Evolutionary conservation across 192 early-diverging fungal genomes (phyloP).

Genomic region (Chytriomyces sp.): DNA sequence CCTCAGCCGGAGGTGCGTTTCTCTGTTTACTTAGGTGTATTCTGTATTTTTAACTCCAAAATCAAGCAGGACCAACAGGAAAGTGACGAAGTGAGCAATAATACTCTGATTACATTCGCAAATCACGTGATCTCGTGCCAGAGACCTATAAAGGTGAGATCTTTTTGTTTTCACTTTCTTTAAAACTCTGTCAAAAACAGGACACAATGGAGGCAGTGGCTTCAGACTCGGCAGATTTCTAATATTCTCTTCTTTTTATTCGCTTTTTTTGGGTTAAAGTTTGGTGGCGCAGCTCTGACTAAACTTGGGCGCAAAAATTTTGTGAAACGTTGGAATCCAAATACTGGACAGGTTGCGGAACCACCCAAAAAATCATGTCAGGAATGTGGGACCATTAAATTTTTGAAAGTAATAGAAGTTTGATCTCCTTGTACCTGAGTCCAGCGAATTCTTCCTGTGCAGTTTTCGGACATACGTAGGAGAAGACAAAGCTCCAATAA

Average conservation of each 20-base stretch:
- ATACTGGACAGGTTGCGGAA: not conserved
- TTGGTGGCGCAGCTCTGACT: constrained; percentile 3
- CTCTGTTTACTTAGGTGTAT: too few relatives aligned
- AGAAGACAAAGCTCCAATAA: too few relatives aligned
- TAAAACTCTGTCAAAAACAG: constrained; percentile 15
- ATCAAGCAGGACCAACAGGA: too few relatives aligned
- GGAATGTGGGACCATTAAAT: too few relatives aligned
- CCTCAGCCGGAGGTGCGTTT: too few relatives aligned
- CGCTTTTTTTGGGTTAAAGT: too few relatives aligned
- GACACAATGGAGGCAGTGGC: constrained; percentile 8
- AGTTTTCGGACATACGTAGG: too few relatives aligned
- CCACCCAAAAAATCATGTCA: not conserved
- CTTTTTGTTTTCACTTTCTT: constrained; percentile 6
- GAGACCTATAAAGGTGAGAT: constrained; percentile 8
- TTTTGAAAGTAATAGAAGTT: too few relatives aligned
- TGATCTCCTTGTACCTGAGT: constrained; percentile 11
- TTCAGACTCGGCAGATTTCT: constrained; percentile 10
- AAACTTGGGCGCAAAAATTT: not conserved
- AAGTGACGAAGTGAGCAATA: constrained; percentile 14
- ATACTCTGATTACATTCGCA: constrained; percentile 9
- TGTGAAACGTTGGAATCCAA: not conserved
- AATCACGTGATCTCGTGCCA: constrained; percentile 15
- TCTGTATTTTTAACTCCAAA: too few relatives aligned
- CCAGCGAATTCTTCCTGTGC: constrained; percentile 16
- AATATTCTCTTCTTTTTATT: constrained; percentile 6